A percentile compares a stretch with the other conserved stretches of the same genome.
Conservation (phyloP, 75 land plant genomes). For the Cupressus sempervirens region DNA sequence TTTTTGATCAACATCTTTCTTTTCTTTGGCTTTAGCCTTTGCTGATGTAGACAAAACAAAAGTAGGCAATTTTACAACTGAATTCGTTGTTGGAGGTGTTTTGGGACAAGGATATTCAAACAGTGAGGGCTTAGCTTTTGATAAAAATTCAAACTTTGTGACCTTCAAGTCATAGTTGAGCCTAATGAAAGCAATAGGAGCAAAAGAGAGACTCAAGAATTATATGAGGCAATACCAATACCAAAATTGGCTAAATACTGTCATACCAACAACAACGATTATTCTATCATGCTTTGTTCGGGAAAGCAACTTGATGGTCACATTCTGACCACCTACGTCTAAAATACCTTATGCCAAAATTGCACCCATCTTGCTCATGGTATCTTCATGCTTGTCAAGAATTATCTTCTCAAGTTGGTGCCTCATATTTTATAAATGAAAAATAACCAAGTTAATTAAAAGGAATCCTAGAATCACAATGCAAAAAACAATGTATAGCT, state of each 20-base stretch:
- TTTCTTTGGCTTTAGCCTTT: conserved; percentile 80
- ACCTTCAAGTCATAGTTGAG: too few species aligned
- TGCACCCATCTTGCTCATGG: conserved; percentile 99
- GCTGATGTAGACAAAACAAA: conserved; percentile 91
- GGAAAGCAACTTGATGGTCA: conserved; percentile 81
- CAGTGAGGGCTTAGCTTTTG: conserved; percentile 84
- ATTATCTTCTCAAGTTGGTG: conserved; percentile 94
- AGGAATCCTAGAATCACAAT: background rate
- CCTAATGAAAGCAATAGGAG: too few species aligned
- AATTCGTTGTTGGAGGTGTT: conserved; percentile 60
- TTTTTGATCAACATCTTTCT: conserved; percentile 68
- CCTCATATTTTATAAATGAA: conserved; percentile 25
- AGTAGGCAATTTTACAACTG: conserved; percentile 78
- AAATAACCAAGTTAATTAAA: conserved; percentile 1
- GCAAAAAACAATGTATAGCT: background rate
- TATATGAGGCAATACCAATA: conserved; percentile 96
- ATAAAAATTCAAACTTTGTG: too few species aligned
- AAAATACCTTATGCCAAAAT: conserved; percentile 95
- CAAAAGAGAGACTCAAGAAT: too few species aligned
- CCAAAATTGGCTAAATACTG: conserved; percentile 98
- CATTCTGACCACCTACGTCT: conserved; percentile 98
- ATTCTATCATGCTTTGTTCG: conserved; percentile 89
- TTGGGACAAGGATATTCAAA: conserved; percentile 96
- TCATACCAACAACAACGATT: conserved; percentile 95
- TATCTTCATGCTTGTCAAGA: too few species aligned